Evolutionary conservation across 345 rosid genomes (phyloP), one percentile per base, ranked within the genome.

Genomic region (Durio zibethinus): DNA sequence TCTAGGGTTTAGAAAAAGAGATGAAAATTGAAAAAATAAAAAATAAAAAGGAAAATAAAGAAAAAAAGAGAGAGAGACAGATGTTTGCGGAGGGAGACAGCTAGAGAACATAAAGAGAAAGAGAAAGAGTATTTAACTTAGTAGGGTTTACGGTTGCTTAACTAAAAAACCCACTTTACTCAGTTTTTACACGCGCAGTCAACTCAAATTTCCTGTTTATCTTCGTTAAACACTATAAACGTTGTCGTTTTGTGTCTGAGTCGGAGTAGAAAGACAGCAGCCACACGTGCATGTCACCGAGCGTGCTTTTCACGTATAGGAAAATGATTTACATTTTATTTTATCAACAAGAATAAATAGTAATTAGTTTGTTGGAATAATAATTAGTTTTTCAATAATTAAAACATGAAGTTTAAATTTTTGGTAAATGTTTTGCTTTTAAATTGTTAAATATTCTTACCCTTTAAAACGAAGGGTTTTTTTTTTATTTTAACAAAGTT

Each of bases 81-180:
- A 65, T 20, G 76, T 75, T 47, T 68, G 80, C 77, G 77, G 78
- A 81, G 77, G 76, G 74, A 81, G 78, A 77, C 77, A 63, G 84
- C 67, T 18, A 54, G 75, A 68, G 82, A 33, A 4, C 36, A 56
- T 18, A 33, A 74, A 78, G 74, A 59, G 76, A 56, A 57, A 4
- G 36, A 47, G 72, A 70, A 68, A 63, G 73, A 40, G 84, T 89
- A 92, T 84, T 84, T 92, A 91, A 90, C 89, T 86, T 59, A 81
- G 85, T 89, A 92, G 97, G 95, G 94, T 92, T 93, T 84, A 83
- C 90, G 85, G 89, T 84, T 65, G 86, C 70, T 83, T 83, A 86
- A 81, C 84, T 53, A 81, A 20, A 64, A 2, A 2, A 29, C 25
- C 20, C 1, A 50, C 54, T 50, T 16, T 0, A 7, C 15, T 50